Conservation (phyloP, 108 stramenopile species). For the Cyclotella atomus region DNA sequence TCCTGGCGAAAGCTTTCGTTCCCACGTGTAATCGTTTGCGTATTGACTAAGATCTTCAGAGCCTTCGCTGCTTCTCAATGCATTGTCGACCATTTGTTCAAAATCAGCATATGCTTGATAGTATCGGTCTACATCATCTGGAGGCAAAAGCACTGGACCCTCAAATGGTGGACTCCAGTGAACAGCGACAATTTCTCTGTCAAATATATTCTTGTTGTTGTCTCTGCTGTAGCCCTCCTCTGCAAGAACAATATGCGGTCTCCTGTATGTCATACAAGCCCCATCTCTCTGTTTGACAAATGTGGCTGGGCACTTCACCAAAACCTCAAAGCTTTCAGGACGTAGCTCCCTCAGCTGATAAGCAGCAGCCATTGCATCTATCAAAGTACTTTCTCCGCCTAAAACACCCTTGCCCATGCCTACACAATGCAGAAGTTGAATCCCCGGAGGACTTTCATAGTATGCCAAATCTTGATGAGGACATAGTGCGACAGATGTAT, state of each 20-base stretch:
- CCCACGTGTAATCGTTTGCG: conserved; percentile 70
- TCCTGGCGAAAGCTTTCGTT: conserved; percentile 53
- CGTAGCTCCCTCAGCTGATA: conserved; percentile 58
- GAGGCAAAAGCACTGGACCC: conserved; percentile 61
- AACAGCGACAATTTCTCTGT: conserved; percentile 65
- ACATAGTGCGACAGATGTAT: conserved; percentile 59
- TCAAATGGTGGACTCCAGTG: conserved; percentile 87
- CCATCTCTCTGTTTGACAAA: conserved; percentile 79
- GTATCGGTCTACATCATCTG: conserved; percentile 56
- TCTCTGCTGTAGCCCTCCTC: conserved; percentile 21
- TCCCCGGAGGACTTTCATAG: conserved; percentile 79
- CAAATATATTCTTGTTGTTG: conserved; percentile 13
- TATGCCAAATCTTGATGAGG: conserved; percentile 87
- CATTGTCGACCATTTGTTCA: conserved; percentile 59
- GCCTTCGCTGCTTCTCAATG: not conserved
- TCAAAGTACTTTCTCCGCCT: conserved; percentile 72
- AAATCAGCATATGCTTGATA: conserved; percentile 73
- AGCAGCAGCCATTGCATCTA: conserved; percentile 86
- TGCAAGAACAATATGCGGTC: conserved; percentile 66
- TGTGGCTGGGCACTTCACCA: conserved; percentile 60
- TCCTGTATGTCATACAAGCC: conserved; percentile 74
- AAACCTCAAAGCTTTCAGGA: conserved; percentile 66
- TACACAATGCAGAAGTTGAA: conserved; percentile 80
- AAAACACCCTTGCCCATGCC: conserved; percentile 39
- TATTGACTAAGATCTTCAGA: conserved; percentile 45